A percentile compares a stretch with the other conserved stretches of the same genome.
phyloP scores from a whole-genome alignment of 2,329 filamentous ascomycete genomes.

The Nannizzia gypsea region DNA sequence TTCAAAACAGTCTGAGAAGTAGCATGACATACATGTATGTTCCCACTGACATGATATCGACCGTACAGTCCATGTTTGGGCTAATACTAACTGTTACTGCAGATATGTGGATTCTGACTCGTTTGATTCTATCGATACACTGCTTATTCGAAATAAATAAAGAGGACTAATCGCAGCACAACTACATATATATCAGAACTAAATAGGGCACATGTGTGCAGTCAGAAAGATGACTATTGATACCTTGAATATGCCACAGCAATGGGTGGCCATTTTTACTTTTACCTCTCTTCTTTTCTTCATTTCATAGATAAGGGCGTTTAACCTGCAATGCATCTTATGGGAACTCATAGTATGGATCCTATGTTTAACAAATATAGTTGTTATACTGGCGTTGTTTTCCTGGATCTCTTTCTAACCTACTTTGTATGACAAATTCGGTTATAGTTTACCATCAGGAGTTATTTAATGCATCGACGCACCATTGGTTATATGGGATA shows the following conservation, averaged over 20 bases:
- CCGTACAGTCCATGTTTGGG: background rate
- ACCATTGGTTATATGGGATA: too few species aligned
- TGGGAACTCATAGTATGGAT: background rate
- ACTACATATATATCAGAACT: background rate
- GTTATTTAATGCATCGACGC: background rate
- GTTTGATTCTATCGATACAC: conserved; percentile 76
- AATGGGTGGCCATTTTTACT: background rate
- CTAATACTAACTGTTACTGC: conserved; percentile 9
- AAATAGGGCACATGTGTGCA: background rate
- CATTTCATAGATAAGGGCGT: background rate
- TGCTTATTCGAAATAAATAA: conserved; percentile 72
- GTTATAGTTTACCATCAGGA: background rate
- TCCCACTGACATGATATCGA: background rate
- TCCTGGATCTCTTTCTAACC: background rate
- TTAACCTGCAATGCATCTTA: background rate
- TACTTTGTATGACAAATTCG: background rate
- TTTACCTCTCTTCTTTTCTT: background rate
- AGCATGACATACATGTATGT: conserved; percentile 97
- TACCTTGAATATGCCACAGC: background rate
- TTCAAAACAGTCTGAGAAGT: conserved; percentile 81
- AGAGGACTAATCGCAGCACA: background rate
- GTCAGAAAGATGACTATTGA: background rate
- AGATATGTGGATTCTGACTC: conserved; percentile 70
- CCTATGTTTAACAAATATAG: background rate
- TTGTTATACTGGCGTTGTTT: background rate